Percentiles rank a stretch among this genome's conserved stretches.
Conservation (phyloP, 257 asterid species). For the Solanum bukasovii region DNA sequence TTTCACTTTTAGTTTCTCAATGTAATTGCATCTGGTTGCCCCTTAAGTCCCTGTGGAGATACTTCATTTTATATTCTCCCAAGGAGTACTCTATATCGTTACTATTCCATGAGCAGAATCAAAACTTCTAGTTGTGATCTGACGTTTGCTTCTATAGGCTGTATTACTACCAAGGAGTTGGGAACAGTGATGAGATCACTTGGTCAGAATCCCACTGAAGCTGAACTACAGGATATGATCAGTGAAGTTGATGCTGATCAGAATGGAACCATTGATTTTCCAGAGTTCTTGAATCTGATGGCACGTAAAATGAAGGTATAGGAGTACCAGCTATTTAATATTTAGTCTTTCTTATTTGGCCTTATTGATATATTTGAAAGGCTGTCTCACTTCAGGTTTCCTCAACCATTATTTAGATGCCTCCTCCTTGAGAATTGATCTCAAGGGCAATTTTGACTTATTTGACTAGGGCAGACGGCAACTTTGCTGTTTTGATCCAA, state of each 20-base stretch:
- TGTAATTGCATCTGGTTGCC: neutral
- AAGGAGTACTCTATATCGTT: neutral
- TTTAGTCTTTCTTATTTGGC: neutral
- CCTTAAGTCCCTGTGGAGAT: neutral
- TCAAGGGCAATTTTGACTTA: neutral
- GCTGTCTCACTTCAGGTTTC: neutral
- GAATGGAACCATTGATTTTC: constrained; percentile 55
- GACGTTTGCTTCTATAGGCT: constrained; percentile 23
- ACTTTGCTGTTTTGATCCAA: neutral
- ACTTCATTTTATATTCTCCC: neutral
- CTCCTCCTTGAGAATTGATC: neutral
- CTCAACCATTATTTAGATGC: neutral
- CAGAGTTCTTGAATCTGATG: constrained; percentile 65
- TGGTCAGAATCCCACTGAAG: constrained; percentile 66
- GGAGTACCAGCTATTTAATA: neutral
- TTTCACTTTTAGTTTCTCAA: neutral
- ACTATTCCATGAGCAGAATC: neutral
- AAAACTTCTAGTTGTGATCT: neutral
- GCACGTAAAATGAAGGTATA: constrained; percentile 52
- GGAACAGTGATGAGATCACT: constrained; percentile 68
- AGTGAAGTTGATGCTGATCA: constrained; percentile 64
- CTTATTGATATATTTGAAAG: neutral
- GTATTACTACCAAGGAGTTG: constrained; percentile 59
- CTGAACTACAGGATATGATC: constrained; percentile 53
- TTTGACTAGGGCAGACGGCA: neutral